Base-by-base conservation (phyloP, 2,329 filamentous ascomycete species). In the Penicillium nordicum region DNA sequence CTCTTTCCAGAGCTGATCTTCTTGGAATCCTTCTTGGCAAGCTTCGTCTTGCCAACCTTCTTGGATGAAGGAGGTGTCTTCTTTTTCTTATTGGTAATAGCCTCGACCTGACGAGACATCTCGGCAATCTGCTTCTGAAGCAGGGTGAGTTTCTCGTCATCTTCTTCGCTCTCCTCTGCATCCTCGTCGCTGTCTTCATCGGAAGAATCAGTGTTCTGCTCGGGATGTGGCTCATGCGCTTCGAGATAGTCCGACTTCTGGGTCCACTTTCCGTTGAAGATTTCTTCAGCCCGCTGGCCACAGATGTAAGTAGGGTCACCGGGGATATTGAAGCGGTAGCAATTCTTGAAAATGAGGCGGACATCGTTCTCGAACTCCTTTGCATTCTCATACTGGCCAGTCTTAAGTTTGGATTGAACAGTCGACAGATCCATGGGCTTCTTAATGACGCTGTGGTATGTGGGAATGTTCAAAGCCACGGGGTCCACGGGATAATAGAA, bases 381-480 rank as follows among this genome's bases (percentile, higher is more conserved):
- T 1, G 90, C 82, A 55, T 82, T 90, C 63, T 85, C 83, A 69
- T 97, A 97, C 54, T 91, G 84, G 27, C 92, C 91, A 12, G 80
- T 80, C 64, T 88, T 85, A 40, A 97, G 80, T 74, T 95, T 95
- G 41, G 82, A 81, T 36, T 84, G 80, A 69, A 96, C 88, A n/a
- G 90, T 96, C 16, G 83, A 81, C 48, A 97, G 80, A 72, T 99
- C 93, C 93, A 97, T 99, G 0, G 94, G 94, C 71, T 92, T 91
- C 80, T 96, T 97, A 77, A 99, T 92, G 59, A 97, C 80, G 67
- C 88, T 91, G 72, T 94, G 90, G 72, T 99, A 99, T 25, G 88
- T 88, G 0, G 94, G 94, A 57, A 97, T 97, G 71, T 93, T 92
- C 52, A 97, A 79, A 0, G 92, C 93, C 36, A 97, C 92, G 0